These are phyloP conservation scores for Porcisia deanei DNA, from an alignment of 208 protist species.

Conservation along the genomic window DNA sequence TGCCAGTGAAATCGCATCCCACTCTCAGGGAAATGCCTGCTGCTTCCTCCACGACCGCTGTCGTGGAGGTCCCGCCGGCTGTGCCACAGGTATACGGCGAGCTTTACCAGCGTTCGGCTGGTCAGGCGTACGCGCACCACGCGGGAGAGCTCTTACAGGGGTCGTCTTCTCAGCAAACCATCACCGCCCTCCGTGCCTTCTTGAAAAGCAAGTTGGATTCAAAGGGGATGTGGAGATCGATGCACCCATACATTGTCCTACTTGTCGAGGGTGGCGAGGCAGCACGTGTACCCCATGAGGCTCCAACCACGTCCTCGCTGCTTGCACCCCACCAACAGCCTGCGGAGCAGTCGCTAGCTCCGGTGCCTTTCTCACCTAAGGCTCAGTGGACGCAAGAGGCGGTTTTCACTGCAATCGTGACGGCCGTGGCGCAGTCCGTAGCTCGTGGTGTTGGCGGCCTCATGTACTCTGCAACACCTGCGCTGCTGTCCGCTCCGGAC, in stretches of 20 bases:
- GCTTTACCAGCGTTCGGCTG: constrained; percentile 3
- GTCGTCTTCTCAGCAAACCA: constrained; percentile 2
- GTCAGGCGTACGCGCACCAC: constrained; percentile 12
- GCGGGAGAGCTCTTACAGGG: constrained; percentile 5
- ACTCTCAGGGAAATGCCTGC: background rate
- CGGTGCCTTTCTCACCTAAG: too few relatives aligned
- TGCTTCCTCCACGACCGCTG: background rate
- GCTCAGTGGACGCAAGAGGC: background rate
- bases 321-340: background rate
- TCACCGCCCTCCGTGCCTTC: constrained; percentile 6
- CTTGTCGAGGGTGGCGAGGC: background rate
- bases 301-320: background rate
- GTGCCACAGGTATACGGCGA: constrained; percentile 5
- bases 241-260: constrained; percentile 13
- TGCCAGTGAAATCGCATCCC: background rate
- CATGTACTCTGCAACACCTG: background rate
- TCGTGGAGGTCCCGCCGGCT: background rate
- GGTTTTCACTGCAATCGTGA: background rate
- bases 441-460: background rate
- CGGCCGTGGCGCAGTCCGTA: constrained; percentile 1
- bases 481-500: background rate
- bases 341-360: background rate
- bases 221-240: constrained; percentile 3
- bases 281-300: background rate
- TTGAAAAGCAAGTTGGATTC: background rate